Conservation (phyloP, 2,329 filamentous ascomycete species). For the Dactylellina haptotyla region DNA sequence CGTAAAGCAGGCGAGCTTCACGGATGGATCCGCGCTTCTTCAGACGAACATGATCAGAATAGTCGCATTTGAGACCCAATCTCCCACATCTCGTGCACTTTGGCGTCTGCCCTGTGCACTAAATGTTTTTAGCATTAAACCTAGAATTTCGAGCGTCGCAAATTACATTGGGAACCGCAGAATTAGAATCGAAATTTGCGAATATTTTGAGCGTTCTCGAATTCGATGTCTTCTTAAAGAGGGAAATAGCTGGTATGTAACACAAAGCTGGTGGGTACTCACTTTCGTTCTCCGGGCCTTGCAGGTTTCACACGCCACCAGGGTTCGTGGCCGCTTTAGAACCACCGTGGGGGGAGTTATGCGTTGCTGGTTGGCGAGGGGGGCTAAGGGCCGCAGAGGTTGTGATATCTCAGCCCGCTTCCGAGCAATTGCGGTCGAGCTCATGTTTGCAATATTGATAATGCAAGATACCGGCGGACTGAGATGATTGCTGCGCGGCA, state of each 20-base stretch:
- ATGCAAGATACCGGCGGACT: no score
- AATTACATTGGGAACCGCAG: no score
- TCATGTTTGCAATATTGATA: no score
- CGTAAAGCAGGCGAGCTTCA: not conserved
- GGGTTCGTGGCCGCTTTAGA: not conserved
- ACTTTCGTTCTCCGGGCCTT: not conserved
- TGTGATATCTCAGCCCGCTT: slow-evolving; percentile 1
- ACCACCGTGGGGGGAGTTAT: not conserved
- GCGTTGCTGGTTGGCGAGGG: not conserved
- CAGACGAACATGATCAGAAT: not conserved
- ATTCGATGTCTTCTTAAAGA: no score
- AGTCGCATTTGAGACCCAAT: not conserved
- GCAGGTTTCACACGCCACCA: not conserved
- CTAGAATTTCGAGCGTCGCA: no score
- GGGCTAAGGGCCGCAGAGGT: not conserved
- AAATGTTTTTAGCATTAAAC: no score
- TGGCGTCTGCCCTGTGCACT: not conserved
- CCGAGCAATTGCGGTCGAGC: not conserved
- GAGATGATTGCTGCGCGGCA: no score
- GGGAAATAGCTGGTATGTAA: no score
- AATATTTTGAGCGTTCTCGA: no score
- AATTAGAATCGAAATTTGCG: no score
- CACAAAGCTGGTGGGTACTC: no score
- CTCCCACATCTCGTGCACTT: not conserved
- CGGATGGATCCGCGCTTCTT: not conserved